A percentile compares a stretch with the other conserved stretches of the same genome.
These are phyloP conservation scores for Coprinopsis strossmayeri DNA, from an alignment of 768 basidiomycete species.

Conservation along the genomic window DNA sequence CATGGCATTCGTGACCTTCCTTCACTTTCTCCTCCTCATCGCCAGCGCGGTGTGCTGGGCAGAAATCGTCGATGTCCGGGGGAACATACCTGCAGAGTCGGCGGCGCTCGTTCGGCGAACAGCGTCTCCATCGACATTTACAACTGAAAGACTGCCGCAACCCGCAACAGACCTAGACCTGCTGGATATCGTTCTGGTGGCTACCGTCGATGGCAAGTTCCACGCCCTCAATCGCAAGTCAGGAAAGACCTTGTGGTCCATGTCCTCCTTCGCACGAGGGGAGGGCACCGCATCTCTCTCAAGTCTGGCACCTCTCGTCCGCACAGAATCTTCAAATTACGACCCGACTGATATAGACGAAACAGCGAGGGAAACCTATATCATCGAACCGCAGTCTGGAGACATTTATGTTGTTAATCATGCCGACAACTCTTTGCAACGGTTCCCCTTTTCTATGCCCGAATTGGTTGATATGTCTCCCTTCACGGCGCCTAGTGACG, in stretches of 20 bases:
- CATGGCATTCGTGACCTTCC: slow-evolving; percentile 4
- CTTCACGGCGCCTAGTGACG: slow-evolving; percentile 61
- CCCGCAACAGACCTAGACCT: slow-evolving; percentile 46
- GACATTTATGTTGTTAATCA: slow-evolving; percentile 84
- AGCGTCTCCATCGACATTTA: neutral
- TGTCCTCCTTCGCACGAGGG: slow-evolving; percentile 48
- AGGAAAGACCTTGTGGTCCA: slow-evolving; percentile 83
- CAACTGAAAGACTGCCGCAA: neutral
- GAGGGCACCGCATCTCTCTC: slow-evolving; percentile 3
- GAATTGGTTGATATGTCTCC: slow-evolving; percentile 91
- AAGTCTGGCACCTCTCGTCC: slow-evolving; percentile 62
- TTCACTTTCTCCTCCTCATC: slow-evolving; percentile 1
- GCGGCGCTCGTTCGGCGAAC: slow-evolving; percentile 5
- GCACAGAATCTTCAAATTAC: slow-evolving; percentile 55
- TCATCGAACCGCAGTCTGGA: slow-evolving; percentile 93
- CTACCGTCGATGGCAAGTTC: slow-evolving; percentile 91
- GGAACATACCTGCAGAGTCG: neutral
- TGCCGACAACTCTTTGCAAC: slow-evolving; percentile 66
- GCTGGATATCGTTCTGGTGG: slow-evolving; percentile 80
- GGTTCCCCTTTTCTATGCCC: slow-evolving; percentile 86
- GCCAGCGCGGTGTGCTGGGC: slow-evolving; percentile 10
- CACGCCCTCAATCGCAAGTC: slow-evolving; percentile 89
- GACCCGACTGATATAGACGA: slow-evolving; percentile 56
- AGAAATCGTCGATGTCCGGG: slow-evolving; percentile 7
- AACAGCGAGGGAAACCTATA: slow-evolving; percentile 66